These are phyloP conservation scores for Geranomyces michiganensis DNA, from an alignment of 192 early-diverging fungal species.

Conservation along the genomic window DNA sequence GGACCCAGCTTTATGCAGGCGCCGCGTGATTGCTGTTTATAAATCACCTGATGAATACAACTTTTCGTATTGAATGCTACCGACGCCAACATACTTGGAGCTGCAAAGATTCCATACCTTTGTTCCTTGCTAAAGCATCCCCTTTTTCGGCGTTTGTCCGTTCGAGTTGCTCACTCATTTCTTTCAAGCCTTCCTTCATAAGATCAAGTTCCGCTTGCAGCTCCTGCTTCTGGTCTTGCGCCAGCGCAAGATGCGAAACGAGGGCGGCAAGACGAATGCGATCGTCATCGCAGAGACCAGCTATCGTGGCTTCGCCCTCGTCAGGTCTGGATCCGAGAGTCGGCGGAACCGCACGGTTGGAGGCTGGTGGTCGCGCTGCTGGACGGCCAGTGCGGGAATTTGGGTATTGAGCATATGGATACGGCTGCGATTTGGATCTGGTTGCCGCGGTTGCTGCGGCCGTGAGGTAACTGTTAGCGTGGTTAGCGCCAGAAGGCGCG, in stretches of 20 bases:
- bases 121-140: not conserved
- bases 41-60: not conserved
- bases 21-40: not conserved
- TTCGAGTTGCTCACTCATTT: conserved; percentile 1
- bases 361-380: not conserved
- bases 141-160: conserved; percentile 21
- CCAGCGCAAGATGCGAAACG: conserved; percentile 22
- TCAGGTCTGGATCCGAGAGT: not conserved
- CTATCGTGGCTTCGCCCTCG: not conserved
- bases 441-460: not conserved
- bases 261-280: conserved; percentile 17
- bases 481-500: not conserved
- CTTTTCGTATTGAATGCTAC: too few relatives aligned
- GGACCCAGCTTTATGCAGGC: conserved; percentile 4
- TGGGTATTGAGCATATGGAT: not conserved
- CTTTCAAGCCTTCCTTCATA: not conserved
- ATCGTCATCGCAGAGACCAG: conserved; percentile 10
- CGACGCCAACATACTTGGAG: too few relatives aligned
- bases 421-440: not conserved
- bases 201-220: not conserved
- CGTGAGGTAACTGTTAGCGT: not conserved
- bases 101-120: not conserved
- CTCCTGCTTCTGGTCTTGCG: conserved; percentile 21
- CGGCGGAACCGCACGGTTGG: not conserved
- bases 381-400: not conserved